phyloP scores from a whole-genome alignment of 2,329 filamentous ascomycete species.

The Clonostachys chloroleuca region DNA sequence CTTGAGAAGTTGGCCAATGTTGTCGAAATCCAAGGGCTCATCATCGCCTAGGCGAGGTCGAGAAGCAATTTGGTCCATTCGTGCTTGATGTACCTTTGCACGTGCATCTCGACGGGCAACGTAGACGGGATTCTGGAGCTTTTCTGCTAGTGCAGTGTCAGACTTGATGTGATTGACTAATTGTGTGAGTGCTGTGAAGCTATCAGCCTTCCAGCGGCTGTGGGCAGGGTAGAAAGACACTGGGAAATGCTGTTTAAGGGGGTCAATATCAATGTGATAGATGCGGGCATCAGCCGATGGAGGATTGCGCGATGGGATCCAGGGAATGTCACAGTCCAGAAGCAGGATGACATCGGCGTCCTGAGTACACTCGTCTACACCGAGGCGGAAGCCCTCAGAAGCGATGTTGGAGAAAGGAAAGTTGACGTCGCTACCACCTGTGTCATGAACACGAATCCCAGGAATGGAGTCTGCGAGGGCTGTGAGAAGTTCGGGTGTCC shows the following conservation, averaged over 20 bases:
- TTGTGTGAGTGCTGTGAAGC: conserved; percentile 62
- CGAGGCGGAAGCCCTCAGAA: conserved; percentile 69
- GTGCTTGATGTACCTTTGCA: conserved; percentile 50
- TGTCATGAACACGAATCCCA: conserved; percentile 68
- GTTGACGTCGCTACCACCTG: conserved; percentile 76
- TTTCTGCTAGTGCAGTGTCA: conserved; percentile 27
- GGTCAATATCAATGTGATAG: conserved; percentile 63
- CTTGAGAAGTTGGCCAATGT: conserved; percentile 12
- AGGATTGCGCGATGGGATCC: conserved; percentile 75
- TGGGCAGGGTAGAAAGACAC: conserved; percentile 67
- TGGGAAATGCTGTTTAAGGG: conserved; percentile 68
- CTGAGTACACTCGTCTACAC: conserved; percentile 64
- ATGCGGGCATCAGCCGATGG: conserved; percentile 47
- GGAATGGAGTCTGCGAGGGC: conserved; percentile 63
- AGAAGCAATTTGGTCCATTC: conserved; percentile 54
- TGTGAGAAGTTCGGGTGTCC: conserved; percentile 56
- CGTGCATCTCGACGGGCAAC: conserved; percentile 28
- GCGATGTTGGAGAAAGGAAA: conserved; percentile 68
- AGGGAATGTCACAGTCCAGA: conserved; percentile 86
- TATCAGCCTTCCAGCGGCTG: conserved; percentile 63
- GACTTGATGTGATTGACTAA: conserved; percentile 57
- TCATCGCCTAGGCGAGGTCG: conserved; percentile 53
- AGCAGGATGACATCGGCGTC: conserved; percentile 82
- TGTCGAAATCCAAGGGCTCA: conserved; percentile 36
- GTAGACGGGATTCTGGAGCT: conserved; percentile 15